A percentile compares a stretch with the other conserved stretches of the same genome.
phyloP scores from a whole-genome alignment of 1,139 yeast genomes.

The Lodderomyces metapsilosis region DNA sequence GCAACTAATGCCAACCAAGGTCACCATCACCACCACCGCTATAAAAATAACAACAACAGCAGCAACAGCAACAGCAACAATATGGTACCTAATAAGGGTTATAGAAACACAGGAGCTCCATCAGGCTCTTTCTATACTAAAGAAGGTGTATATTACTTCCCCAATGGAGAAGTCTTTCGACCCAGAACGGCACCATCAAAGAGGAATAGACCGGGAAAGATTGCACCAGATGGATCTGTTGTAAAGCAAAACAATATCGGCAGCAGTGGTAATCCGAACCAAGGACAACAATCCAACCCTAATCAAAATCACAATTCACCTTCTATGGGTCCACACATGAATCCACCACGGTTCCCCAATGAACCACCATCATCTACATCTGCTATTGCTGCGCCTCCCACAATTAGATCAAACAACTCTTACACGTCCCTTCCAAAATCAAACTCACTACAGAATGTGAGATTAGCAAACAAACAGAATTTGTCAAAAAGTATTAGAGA shows the following conservation, averaged over 20 bases:
- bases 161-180: constrained; percentile 55
- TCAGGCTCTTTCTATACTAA: constrained; percentile 9
- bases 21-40: neutral
- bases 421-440: constrained; percentile 16
- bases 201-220: constrained; percentile 39
- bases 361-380: constrained; percentile 2
- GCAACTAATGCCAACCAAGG: neutral
- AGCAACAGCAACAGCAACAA: constrained; percentile 1
- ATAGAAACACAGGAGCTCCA: constrained; percentile 4
- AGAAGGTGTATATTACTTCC: constrained; percentile 37
- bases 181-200: constrained; percentile 42
- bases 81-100: neutral
- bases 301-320: neutral
- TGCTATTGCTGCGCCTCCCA: constrained; percentile 1
- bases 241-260: constrained; percentile 1
- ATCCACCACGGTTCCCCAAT: neutral
- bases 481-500: constrained; percentile 30
- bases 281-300: neutral
- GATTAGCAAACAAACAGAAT: constrained; percentile 19
- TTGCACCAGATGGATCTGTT: constrained; percentile 6
- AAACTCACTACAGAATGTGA: constrained; percentile 22
- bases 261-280: neutral
- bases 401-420: constrained; percentile 10
- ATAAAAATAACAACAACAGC: too few relatives aligned
- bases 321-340: neutral